These are phyloP conservation scores for Trichoderma brevicompactum DNA, from an alignment of 2,329 filamentous ascomycete species.

Conservation along the genomic window DNA sequence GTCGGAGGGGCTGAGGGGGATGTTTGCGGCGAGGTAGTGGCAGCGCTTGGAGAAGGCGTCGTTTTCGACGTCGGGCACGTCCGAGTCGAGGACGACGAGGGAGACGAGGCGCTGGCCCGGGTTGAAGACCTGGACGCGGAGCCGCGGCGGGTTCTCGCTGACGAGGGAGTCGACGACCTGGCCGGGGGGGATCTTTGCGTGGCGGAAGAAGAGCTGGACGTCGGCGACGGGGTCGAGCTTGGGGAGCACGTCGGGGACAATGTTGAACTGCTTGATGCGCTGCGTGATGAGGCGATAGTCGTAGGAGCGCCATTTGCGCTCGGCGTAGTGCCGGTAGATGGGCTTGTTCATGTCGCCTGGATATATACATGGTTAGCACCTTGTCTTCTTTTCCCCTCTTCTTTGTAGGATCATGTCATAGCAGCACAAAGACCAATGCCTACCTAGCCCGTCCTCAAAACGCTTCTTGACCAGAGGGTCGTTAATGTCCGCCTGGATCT, in stretches of 20 bases:
- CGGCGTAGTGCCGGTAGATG: slow-evolving; percentile 88
- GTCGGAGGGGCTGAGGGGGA: slow-evolving; percentile 56
- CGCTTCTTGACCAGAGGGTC: slow-evolving; percentile 91
- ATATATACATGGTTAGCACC: background rate
- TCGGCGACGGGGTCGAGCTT: slow-evolving; percentile 77
- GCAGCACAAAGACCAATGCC: slow-evolving; percentile 27
- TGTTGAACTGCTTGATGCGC: slow-evolving; percentile 82
- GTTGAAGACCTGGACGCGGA: slow-evolving; percentile 86
- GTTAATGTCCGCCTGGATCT: slow-evolving; percentile 92
- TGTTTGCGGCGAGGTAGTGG: slow-evolving; percentile 80
- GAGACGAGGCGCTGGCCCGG: slow-evolving; percentile 80
- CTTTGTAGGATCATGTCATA: background rate
- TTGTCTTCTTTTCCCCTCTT: background rate
- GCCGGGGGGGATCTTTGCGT: slow-evolving; percentile 72
- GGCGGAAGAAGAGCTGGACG: slow-evolving; percentile 79
- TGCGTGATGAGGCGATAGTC: slow-evolving; percentile 79
- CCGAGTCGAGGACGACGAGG: slow-evolving; percentile 83
- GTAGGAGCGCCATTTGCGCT: slow-evolving; percentile 85
- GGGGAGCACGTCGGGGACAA: slow-evolving; percentile 86
- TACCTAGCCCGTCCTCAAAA: slow-evolving; percentile 91
- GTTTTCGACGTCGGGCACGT: slow-evolving; percentile 78
- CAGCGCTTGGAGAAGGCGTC: slow-evolving; percentile 81
- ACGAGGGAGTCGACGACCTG: slow-evolving; percentile 75
- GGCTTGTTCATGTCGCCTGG: slow-evolving; percentile 93
- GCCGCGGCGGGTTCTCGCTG: slow-evolving; percentile 73